Base-by-base conservation (phyloP, 208 protist species). In the Angomonas ambiguus region DNA sequence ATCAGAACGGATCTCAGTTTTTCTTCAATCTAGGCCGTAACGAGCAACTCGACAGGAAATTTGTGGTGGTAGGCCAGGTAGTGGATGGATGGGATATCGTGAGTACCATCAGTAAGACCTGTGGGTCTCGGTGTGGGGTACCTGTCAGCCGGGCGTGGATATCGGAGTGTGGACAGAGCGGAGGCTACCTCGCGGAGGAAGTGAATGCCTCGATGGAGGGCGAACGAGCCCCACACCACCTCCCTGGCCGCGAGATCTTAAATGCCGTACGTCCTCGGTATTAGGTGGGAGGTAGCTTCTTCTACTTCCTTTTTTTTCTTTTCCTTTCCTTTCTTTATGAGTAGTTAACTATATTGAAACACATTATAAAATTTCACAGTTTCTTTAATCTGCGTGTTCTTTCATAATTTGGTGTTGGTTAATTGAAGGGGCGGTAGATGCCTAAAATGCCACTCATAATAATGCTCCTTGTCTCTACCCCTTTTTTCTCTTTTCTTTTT, bases 1-100 rank as follows among this genome's bases (percentile, higher is more conserved):
- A 96, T 71, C 83, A 85, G 67, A 94, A 94, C 48, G 91, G 91
- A n/a, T 95, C 88, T 1, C 93, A 97, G 76, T 97, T 97, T 63
- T 96, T 97, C 67, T 95, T 97, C 75, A 97, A 94, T 49, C 70
- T 92, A 2, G 61, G 41, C 11, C 62, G 74, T 24, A 93, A 91
- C 64, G 79, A 90, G 59, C 87, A 97, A 59, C 80, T 97, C 0
- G 89, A 97, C 71, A 75, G 83, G 11, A 96, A 94, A 62, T 94
- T 95, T 79, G 88, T 96, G 32, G 92, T 97, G 20, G 88, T 96
- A 4, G 92, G 92, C 3, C 88, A 97, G 51, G 89, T 97, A 16
- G 28, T 94, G 16, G 85, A 89, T 10, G 92, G 92, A 16, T 93
- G 88, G 84, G 81, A 95, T 34, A 72, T 92, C 30, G 70, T 97